Evolutionary conservation across 164 flowering plant genomes (phyloP).

Genomic region (Saururus chinensis): DNA sequence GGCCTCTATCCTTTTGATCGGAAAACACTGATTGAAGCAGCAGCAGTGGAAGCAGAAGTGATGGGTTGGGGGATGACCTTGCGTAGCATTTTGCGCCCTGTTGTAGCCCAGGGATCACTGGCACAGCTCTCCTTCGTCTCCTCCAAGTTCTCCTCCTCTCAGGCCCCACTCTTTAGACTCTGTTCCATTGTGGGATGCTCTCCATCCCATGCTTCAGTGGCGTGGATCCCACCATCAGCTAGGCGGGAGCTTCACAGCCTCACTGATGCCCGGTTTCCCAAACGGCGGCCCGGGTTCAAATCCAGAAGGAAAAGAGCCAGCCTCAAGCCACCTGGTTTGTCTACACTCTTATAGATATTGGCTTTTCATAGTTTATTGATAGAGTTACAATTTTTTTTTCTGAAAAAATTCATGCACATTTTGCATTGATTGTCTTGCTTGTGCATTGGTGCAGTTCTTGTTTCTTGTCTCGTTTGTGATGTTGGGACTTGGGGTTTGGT

Average conservation of each 20-base stretch:
- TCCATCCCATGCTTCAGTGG: conserved; percentile 9
- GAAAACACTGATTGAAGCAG: too few species aligned
- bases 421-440: too few species aligned
- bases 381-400: background rate
- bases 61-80: too few species aligned
- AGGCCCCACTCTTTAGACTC: background rate
- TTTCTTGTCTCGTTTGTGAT: too few species aligned
- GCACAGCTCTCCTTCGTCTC: background rate
- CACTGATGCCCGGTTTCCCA: conserved; percentile 69
- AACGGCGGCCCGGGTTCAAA: conserved; percentile 49
- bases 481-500: too few species aligned
- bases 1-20: too few species aligned
- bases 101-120: background rate
- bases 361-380: background rate
- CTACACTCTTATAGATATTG: background rate
- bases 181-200: background rate
- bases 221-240: background rate
- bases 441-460: too few species aligned
- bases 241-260: conserved; percentile 40
- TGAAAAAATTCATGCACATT: background rate
- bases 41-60: too few species aligned
- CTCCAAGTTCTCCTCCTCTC: background rate
- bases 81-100: too few species aligned
- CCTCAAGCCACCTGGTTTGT: conserved; percentile 58
- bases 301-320: conserved; percentile 60